Percentiles rank a stretch among this genome's conserved stretches.
Conservation (phyloP, 1,284 basidiomycete genomes). For the Agroathelia rolfsii region DNA sequence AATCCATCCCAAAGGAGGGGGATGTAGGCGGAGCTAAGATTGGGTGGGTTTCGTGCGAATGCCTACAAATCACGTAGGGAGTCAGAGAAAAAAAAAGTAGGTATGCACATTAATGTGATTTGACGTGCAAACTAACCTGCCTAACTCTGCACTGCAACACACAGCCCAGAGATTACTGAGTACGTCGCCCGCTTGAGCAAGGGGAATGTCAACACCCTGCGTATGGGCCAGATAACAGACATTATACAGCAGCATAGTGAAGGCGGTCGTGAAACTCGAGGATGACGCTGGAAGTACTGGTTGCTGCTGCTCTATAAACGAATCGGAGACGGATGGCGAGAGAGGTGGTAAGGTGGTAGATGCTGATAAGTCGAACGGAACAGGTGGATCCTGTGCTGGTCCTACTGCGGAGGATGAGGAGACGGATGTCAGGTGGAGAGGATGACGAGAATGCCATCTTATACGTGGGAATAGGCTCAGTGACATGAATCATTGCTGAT, state of each 20-base stretch:
- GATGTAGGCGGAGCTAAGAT: constrained; percentile 52
- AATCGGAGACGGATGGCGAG: constrained; percentile 11
- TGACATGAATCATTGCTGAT: no score
- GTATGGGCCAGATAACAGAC: constrained; percentile 70
- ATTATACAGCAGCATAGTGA: constrained; percentile 73
- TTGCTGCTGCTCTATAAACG: constrained; percentile 11
- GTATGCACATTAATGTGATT: not conserved
- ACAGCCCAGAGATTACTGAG: constrained; percentile 66
- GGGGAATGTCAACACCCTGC: constrained; percentile 60
- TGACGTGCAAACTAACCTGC: constrained; percentile 29
- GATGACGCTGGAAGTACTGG: constrained; percentile 20
- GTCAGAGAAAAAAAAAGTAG: not conserved
- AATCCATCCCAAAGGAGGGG: constrained; percentile 50
- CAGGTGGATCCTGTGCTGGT: no score
- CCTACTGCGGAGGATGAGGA: no score
- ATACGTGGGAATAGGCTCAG: constrained; percentile 1
- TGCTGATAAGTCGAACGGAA: no score
- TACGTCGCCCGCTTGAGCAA: constrained; percentile 63
- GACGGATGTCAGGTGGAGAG: constrained; percentile 52
- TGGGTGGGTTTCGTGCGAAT: constrained; percentile 49
- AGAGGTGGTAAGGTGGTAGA: constrained; percentile 3
- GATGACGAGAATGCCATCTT: constrained; percentile 62
- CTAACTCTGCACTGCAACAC: constrained; percentile 62
- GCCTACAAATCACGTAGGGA: constrained; percentile 22
- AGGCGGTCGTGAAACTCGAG: constrained; percentile 65